Evolutionary conservation across 2,329 filamentous ascomycete species (phyloP).

Genomic region (Neurospora sp.): DNA sequence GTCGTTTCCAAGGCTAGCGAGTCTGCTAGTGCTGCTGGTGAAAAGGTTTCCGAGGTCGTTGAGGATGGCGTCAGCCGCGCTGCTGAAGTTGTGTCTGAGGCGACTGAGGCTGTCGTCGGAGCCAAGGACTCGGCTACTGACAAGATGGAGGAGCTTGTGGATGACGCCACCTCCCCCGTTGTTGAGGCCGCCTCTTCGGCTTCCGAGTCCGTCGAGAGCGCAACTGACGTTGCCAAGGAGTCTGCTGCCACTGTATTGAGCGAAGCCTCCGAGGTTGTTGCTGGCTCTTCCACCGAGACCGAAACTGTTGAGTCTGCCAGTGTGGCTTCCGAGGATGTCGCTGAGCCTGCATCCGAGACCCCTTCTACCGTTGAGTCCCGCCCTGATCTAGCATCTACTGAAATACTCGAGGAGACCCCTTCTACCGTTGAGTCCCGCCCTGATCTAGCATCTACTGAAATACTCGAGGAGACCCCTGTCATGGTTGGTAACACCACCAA

Average conservation of each 20-base stretch:
- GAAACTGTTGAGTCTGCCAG: conserved; percentile 8
- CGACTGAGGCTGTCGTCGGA: conserved; percentile 11
- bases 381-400: conserved; percentile 12
- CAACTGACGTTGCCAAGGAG: neutral
- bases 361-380: conserved; percentile 2
- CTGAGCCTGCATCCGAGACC: conserved; percentile 18
- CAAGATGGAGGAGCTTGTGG: conserved; percentile 7
- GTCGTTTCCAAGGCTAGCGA: conserved; percentile 27
- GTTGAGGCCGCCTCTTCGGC: conserved; percentile 4
- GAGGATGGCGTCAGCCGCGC: conserved; percentile 14
- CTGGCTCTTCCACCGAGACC: neutral
- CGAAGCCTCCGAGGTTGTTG: neutral
- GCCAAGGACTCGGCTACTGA: conserved; percentile 6
- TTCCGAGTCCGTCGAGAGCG: conserved; percentile 9
- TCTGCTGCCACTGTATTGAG: neutral
- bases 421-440: conserved; percentile 1
- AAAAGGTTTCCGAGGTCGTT: conserved; percentile 12
- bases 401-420: conserved; percentile 25
- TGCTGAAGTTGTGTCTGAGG: conserved; percentile 21
- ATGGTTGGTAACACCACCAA: conserved; percentile 17
- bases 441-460: conserved; percentile 13
- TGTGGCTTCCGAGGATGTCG: conserved; percentile 8
- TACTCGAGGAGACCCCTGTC: conserved; percentile 26
- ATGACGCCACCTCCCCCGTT: conserved; percentile 9
- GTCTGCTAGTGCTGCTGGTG: conserved; percentile 14